phyloP scores from a whole-genome alignment of 2,329 filamentous ascomycete genomes.

The Colletotrichum spinosum region DNA sequence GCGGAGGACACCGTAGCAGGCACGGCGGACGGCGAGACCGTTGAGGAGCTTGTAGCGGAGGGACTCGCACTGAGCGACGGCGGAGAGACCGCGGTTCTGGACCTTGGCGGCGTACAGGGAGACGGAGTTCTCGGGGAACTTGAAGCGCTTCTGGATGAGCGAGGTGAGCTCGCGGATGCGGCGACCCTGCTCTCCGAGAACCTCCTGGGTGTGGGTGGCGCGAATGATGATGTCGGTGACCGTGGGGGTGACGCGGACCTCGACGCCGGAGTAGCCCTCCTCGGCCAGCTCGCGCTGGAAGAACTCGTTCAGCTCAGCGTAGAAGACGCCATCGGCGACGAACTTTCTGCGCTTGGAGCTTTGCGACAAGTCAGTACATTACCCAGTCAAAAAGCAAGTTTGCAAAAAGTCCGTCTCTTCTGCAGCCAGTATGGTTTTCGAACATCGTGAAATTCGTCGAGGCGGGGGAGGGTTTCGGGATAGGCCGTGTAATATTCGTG shows the following conservation, averaged over 20 bases:
- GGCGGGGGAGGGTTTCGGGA: constrained; percentile 1
- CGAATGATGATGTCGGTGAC: constrained; percentile 99
- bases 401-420: background rate
- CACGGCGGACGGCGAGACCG: constrained; percentile 97
- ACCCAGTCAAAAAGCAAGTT: background rate
- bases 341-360: constrained; percentile 96
- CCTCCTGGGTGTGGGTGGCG: constrained; percentile 99
- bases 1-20: constrained; percentile 99
- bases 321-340: constrained; percentile 99
- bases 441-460: constrained; percentile 16
- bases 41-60: constrained; percentile 99
- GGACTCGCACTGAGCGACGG: constrained; percentile 99
- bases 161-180: constrained; percentile 99
- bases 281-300: constrained; percentile 99
- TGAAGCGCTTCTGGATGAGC: constrained; percentile 99
- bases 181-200: constrained; percentile 99
- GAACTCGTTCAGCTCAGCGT: constrained; percentile 99
- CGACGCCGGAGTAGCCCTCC: constrained; percentile 99
- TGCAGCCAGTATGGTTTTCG: constrained; percentile 2
- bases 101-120: constrained; percentile 99
- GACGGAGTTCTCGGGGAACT: constrained; percentile 99
- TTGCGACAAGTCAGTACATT: constrained; percentile 40
- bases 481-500: background rate
- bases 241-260: constrained; percentile 99
- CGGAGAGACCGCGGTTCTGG: constrained; percentile 99